Base-by-base conservation (phyloP, 352 stramenopile species). In the Phytophthora agathidicida region DNA sequence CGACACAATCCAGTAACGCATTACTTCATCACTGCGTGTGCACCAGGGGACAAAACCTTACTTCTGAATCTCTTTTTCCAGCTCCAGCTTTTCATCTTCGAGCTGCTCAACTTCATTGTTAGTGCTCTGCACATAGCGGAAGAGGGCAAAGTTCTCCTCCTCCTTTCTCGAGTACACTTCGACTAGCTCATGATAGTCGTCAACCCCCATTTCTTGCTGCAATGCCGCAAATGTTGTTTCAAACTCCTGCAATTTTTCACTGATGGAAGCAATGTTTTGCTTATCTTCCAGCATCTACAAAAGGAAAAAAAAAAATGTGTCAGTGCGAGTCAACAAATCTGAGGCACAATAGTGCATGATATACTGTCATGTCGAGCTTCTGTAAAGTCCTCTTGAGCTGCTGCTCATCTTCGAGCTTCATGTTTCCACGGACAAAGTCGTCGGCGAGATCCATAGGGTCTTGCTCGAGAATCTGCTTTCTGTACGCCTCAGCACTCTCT, bases 101-200 rank as follows among this genome's bases (percentile, higher is more conserved):
- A 93, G 80, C 43, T 93, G 83, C 57, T 91, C 80, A 27, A 85
- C 74, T 54, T 93, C 83, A 46, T 90, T 91, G 59, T 83, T 91
- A 13, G 88, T 80, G 43, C 68, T 91, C 41, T 93, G 83, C 30
- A 93, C 75, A 56, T 93, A 91, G 44, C 80, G 77, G 28, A 90
- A 93, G 35, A 89, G 72, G 5, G 83, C 78, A 47, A 93, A 91
- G 49, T 93, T 91, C 22, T 93, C 80, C 36, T 91, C 83, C 46
- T 93, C 83, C 31, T 82, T 83, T 47, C 77, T 90, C 1, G 71
- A 76, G 60, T 93, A 90, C 23, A 83, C 69, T 14, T 61, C 55
- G 5, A 89, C 51, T 6, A 91, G 26, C 14, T 86, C 72, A 41
- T 88, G 82, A 44, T 80, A 89, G 58, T 89, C 75, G 32, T 80